Percentiles rank a stretch among this genome's conserved stretches.
These are phyloP conservation scores for Cercospora citrullina DNA, from an alignment of 2,329 filamentous ascomycete genomes.

Conservation along the genomic window DNA sequence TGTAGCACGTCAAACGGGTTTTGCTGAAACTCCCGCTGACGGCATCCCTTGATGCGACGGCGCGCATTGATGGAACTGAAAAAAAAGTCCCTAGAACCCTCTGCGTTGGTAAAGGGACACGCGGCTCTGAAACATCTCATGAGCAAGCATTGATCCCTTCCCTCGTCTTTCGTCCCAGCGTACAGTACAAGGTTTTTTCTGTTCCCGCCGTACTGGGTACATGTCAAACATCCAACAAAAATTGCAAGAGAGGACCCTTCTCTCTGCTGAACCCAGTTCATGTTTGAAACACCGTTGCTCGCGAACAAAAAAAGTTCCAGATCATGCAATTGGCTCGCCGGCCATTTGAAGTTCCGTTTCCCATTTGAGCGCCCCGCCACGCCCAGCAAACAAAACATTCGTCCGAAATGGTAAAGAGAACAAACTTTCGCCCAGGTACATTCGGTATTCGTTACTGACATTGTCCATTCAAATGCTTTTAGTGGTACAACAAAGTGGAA, in stretches of 20 bases:
- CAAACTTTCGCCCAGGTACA: constrained; percentile 11
- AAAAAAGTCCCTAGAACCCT: background rate
- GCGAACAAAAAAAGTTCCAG: background rate
- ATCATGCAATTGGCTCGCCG: constrained; percentile 23
- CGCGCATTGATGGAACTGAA: background rate
- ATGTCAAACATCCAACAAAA: constrained; percentile 17
- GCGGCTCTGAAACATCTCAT: constrained; percentile 15
- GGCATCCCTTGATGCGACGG: background rate
- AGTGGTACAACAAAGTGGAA: constrained; percentile 24
- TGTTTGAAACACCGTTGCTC: constrained; percentile 18
- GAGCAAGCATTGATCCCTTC: background rate
- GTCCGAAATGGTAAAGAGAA: constrained; percentile 1
- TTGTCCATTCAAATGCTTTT: constrained; percentile 28
- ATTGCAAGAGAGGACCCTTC: background rate
- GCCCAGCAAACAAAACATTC: background rate
- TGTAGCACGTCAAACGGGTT: background rate
- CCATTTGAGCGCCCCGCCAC: constrained; percentile 1
- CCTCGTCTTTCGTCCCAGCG: background rate
- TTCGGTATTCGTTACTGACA: constrained; percentile 22
- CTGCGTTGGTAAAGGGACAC: background rate
- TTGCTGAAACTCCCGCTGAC: constrained; percentile 4
- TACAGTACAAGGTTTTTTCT: constrained; percentile 13
- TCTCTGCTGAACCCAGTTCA: background rate
- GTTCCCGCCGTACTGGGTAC: constrained; percentile 12
- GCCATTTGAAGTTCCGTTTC: constrained; percentile 15